Conservation (phyloP, 129 eudicot genomes). For the Chrysanthemum lavandulifolium region DNA sequence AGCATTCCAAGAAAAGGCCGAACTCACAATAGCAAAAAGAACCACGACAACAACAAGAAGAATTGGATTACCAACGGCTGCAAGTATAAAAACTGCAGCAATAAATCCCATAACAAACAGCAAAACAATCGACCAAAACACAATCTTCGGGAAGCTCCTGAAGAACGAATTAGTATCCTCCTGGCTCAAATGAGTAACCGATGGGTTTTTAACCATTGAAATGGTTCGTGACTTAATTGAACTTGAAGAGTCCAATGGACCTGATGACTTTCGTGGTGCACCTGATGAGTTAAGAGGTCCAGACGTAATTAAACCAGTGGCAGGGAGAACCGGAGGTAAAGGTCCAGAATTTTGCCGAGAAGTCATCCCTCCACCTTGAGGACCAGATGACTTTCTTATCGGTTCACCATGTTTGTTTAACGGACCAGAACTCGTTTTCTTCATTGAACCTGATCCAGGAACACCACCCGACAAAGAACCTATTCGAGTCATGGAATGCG, state of each 20-base stretch:
- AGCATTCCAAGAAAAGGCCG: conserved; percentile 59
- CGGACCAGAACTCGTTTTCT: conserved; percentile 82
- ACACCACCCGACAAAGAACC: conserved; percentile 41
- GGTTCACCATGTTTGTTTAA: conserved; percentile 94
- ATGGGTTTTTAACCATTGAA: conserved; percentile 64
- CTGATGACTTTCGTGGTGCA: conserved; percentile 82
- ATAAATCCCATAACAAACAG: conserved; percentile 76
- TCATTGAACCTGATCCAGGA: conserved; percentile 57
- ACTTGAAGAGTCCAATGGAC: conserved; percentile 60
- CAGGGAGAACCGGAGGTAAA: conserved; percentile 68
- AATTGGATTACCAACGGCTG: conserved; percentile 64
- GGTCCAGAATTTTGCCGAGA: conserved; percentile 84
- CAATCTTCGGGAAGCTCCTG: conserved; percentile 61
- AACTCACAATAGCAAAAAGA: conserved; percentile 50
- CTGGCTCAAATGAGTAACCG: conserved; percentile 62
- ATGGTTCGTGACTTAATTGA: conserved; percentile 49
- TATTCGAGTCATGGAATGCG: conserved; percentile 35
- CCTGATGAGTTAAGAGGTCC: conserved; percentile 86
- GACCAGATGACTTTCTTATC: conserved; percentile 72
- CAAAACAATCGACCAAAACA: conserved; percentile 56
- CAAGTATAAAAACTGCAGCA: conserved; percentile 64
- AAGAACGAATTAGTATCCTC: conserved; percentile 49
- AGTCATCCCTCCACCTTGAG: conserved; percentile 62
- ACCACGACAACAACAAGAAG: conserved; percentile 63
- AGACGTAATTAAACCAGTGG: conserved; percentile 74